Percentiles rank a stretch among this genome's conserved stretches.
Evolutionary conservation across 2,329 filamentous ascomycete genomes (phyloP).

Genomic region (Trichoderma sp.): DNA sequence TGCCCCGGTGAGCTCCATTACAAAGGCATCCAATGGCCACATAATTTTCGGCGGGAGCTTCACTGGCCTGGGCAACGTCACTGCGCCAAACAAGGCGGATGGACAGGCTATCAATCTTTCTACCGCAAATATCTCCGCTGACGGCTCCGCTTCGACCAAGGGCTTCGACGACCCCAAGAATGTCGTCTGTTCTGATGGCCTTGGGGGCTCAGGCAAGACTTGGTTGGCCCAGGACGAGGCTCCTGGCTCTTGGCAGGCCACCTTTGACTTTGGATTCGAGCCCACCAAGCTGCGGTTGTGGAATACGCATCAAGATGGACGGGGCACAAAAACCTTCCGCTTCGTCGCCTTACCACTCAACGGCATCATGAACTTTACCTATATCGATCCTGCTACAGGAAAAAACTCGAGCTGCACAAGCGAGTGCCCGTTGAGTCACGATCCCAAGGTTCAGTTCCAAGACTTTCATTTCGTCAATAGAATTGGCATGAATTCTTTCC

Average conservation of each 20-base stretch:
- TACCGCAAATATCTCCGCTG: conserved; percentile 69
- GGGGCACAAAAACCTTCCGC: conserved; percentile 84
- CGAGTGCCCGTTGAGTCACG: conserved; percentile 77
- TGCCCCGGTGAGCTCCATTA: conserved; percentile 82
- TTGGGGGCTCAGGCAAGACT: conserved; percentile 69
- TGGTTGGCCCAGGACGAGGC: conserved; percentile 75
- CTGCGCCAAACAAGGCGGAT: conserved; percentile 63
- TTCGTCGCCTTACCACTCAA: conserved; percentile 82
- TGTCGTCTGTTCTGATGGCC: conserved; percentile 71
- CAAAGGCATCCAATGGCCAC: conserved; percentile 74
- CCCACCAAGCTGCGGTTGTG: conserved; percentile 84
- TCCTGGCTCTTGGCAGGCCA: conserved; percentile 78
- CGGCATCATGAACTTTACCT: conserved; percentile 96
- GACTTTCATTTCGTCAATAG: conserved; percentile 89
- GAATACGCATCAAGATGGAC: conserved; percentile 81
- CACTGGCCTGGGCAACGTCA: conserved; percentile 80
- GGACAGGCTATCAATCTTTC: conserved; percentile 81
- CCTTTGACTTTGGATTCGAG: conserved; percentile 78
- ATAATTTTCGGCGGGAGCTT: conserved; percentile 92
- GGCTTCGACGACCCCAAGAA: conserved; percentile 75
- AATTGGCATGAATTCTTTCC: conserved; percentile 85
- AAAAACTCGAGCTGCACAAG: conserved; percentile 71
- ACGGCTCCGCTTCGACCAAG: conserved; percentile 56
- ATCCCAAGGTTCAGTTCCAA: conserved; percentile 65
- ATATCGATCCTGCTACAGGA: conserved; percentile 71